phyloP scores from a whole-genome alignment of 345 rosid species.

The Lumnitzera racemosa region DNA sequence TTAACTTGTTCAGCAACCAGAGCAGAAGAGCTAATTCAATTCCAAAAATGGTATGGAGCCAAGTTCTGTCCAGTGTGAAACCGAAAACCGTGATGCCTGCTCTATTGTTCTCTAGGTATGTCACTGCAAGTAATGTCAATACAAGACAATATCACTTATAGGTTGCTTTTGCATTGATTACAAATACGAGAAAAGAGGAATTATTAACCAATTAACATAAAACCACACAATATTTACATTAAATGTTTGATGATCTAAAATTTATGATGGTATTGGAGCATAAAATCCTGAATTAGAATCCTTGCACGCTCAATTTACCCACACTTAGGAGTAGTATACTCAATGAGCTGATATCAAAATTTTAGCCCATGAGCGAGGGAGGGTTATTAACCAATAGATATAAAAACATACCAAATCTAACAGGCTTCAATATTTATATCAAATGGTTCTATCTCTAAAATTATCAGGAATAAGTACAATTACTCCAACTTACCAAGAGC shows the following conservation, averaged over 20 bases:
- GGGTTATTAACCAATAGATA: no score
- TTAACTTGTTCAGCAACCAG: conserved; percentile 88
- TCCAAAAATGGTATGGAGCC: conserved; percentile 77
- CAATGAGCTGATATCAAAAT: no score
- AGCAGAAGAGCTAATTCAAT: conserved; percentile 72
- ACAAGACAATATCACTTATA: not conserved
- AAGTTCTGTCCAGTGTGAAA: conserved; percentile 75
- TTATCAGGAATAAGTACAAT: not conserved
- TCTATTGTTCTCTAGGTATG: conserved; percentile 69
- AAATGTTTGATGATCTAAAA: no score
- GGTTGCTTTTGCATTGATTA: not conserved
- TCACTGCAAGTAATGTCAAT: conserved; percentile 39
- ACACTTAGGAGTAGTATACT: no score
- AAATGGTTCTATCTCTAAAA: not conserved
- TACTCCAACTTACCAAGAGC: conserved; percentile 54
- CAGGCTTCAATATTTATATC: not conserved
- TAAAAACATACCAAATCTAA: no score
- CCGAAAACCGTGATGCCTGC: conserved; percentile 89
- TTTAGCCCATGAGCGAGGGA: no score
- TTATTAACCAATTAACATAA: no score
- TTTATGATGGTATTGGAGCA: no score
- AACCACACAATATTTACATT: no score
- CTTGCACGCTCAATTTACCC: no score
- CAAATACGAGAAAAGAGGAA: not conserved
- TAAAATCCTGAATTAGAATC: no score